Evolutionary conservation across 1,139 yeast species (phyloP), one percentile per base, ranked within the genome.

Genomic region (Pichia sp.): DNA sequence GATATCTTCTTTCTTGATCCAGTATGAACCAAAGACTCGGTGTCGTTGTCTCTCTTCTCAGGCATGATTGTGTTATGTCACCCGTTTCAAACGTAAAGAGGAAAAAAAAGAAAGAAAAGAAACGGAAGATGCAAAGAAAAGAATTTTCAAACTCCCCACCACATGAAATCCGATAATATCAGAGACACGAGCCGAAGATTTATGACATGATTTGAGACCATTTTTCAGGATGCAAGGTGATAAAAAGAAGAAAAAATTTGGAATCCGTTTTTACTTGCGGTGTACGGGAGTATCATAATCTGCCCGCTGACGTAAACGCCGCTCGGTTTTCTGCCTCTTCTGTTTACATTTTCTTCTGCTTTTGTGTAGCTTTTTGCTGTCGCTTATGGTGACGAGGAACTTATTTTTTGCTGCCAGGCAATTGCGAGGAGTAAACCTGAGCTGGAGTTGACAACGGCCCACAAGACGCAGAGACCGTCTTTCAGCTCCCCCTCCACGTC

Each of bases 1-100:
- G 67, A 64, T 4, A 67, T 54, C 55, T 64, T 55, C 52, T 63
- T 54, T 45, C 53, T 47, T 5, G 46, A 26, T 3, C 31, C 46
- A 4, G 32, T 26, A 6, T 26, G 23, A 3, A 32, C 46, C 8
- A 8, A 5, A 2, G 4, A 38, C 4, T 36, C 43, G 34, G 38
- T 34, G 41, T 38, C 32, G 32, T 43, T 36, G 8, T 15, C 29
- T 38, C 55, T 54, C 36, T 55, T 57, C 40, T 45, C 52, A 15
- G 49, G 32, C 54, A 51, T 51, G 23, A 13, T 50, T 19, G 13
- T 16, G 10, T 6, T 5, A 10, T 29, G 13, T 41, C 6, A 5
- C 29, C n/a, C 4, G 8, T 40, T 7, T 40, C 40, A 11, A 34
- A 34, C 40, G 40, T 11, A 34, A n/a, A 34, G n/a, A 34, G n/a